Base-by-base conservation (phyloP, 208 protist genomes). In the Trypanosoma boissoni region DNA sequence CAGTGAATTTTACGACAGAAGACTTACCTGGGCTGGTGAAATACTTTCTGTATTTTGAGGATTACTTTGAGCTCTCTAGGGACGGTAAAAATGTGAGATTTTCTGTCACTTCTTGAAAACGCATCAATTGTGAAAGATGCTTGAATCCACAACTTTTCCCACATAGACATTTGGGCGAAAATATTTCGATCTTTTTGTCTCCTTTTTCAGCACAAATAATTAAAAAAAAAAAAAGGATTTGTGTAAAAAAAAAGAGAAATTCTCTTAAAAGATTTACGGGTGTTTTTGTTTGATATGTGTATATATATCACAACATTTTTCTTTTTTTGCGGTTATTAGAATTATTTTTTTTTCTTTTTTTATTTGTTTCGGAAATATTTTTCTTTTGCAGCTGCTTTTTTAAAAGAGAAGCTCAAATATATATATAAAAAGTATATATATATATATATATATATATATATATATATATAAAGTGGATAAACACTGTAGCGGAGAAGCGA, bases 41-140 rank as follows among this genome's bases (percentile, higher is more conserved):
- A 41, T 78, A 78, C 48, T 53, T 78, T n/a, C 29, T 68, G 12
- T 68, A 61, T 31, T 78, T 65, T 46, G 1, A 7, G 43, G 37
- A 68, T 42, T 55, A 66, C 51, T 78, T 78, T 50, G 46, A 50
- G n/a, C 43, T 78, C 6, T 28, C 50, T 6, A 48, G 48, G 12
- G 31, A 50, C 34, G 50, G 32, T 18, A 73, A 27, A 1, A 27
- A 34, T 31, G 53, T 78, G 3, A 56, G 39, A 16, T 73, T 78
- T 49, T n/a, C n/a, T 29, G 23, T 56, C 1, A 16, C 23, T n/a
- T n/a, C n/a, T n/a, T n/a, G n/a, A n/a, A n/a, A n/a, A n/a, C n/a
- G n/a, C n/a, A n/a, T n/a, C n/a, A n/a, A n/a, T n/a, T n/a, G n/a
- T n/a, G n/a, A n/a, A n/a, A n/a, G n/a, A n/a, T n/a, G n/a, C n/a